Conservation (phyloP, 2,329 filamentous ascomycete species). For the Cercospora sp. region DNA sequence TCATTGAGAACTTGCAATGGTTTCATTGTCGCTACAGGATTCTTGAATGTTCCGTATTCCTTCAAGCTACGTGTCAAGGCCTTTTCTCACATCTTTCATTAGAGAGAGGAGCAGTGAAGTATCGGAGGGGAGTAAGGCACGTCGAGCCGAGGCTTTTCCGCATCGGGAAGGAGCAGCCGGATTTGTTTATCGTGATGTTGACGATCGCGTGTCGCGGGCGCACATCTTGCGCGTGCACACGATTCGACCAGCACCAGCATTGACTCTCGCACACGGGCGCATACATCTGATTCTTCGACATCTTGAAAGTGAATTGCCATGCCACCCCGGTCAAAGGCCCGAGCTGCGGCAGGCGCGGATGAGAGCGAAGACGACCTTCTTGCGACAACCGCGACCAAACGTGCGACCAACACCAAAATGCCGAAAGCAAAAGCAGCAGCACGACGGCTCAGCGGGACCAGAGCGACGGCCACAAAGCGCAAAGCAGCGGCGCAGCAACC, state of each 20-base stretch:
- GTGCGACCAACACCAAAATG: conserved; percentile 30
- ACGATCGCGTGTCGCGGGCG: background rate
- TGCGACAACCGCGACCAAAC: conserved; percentile 23
- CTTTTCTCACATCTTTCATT: background rate
- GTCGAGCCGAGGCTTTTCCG: background rate
- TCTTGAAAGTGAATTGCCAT: conserved; percentile 41
- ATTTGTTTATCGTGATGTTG: conserved; percentile 4
- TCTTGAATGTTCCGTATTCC: background rate
- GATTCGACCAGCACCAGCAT: conserved; percentile 1
- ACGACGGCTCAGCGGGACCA: conserved; percentile 43
- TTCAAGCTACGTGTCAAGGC: background rate
- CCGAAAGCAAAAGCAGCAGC: conserved; percentile 41
- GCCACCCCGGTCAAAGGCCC: conserved; percentile 24
- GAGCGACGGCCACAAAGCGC: conserved; percentile 42
- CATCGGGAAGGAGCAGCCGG: background rate
- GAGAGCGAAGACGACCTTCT: conserved; percentile 29
- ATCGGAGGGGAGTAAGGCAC: background rate
- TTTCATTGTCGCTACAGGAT: background rate
- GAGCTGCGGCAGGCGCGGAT: conserved; percentile 19
- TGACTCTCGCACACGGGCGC: background rate
- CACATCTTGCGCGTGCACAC: background rate
- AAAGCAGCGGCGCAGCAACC: conserved; percentile 39
- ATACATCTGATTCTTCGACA: background rate
- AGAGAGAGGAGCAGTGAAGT: background rate
- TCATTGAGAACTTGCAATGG: background rate